Evolutionary conservation across 2,329 filamentous ascomycete species (phyloP).

Genomic region (Xylaria hypoxylon): DNA sequence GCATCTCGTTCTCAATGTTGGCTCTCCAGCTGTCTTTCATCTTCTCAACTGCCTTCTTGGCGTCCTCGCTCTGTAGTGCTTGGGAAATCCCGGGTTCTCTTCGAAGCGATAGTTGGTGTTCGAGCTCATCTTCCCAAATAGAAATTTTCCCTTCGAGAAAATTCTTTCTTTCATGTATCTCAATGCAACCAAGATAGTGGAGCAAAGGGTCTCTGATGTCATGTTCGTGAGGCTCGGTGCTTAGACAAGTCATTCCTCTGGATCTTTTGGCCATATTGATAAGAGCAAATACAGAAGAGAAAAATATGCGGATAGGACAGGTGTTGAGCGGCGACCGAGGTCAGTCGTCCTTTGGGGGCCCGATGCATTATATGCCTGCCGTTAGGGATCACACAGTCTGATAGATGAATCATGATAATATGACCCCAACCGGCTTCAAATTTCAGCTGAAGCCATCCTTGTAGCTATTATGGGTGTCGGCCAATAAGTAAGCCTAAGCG

Average conservation of each 20-base stretch:
- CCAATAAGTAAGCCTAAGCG: too few species aligned
- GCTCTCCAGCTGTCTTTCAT: conserved; percentile 36
- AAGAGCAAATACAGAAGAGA: background rate
- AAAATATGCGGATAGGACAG: background rate
- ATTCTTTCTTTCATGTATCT: conserved; percentile 31
- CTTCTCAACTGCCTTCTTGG: background rate
- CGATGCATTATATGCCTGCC: background rate
- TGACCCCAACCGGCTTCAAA: background rate
- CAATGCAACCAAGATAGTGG: conserved; percentile 46
- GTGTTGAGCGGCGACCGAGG: background rate
- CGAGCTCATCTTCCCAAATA: conserved; percentile 13
- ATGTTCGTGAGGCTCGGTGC: conserved; percentile 34
- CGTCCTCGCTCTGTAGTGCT: background rate
- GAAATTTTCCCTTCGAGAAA: conserved; percentile 28
- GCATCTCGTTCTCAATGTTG: conserved; percentile 37
- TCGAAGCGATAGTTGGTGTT: conserved; percentile 7
- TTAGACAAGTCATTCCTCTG: conserved; percentile 35
- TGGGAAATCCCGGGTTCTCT: background rate
- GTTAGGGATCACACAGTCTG: background rate
- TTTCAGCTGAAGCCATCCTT: background rate
- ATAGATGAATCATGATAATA: background rate
- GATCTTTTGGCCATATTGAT: conserved; percentile 2
- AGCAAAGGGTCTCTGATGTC: conserved; percentile 43
- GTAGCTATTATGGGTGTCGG: too few species aligned
- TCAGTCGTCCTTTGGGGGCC: background rate